A percentile compares a stretch with the other conserved stretches of the same genome.
phyloP scores from a whole-genome alignment of 208 protist species.

The Leptomonas seymouri region DNA sequence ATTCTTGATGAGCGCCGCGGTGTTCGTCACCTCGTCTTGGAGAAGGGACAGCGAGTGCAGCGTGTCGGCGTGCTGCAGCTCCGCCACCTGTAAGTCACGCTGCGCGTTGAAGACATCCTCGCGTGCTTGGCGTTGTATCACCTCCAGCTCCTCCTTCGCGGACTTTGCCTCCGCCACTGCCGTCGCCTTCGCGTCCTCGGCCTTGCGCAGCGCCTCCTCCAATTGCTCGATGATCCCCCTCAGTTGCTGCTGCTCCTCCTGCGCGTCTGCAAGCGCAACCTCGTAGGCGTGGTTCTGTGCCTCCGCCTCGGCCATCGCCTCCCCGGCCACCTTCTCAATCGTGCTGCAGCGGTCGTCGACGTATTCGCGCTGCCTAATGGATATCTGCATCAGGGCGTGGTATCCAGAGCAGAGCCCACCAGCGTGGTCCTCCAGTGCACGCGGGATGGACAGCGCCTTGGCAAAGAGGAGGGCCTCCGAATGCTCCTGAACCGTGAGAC shows the following conservation, averaged over 20 bases:
- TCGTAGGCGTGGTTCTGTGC: constrained; percentile 52
- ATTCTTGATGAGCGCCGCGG: constrained; percentile 33
- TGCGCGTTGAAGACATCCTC: constrained; percentile 55
- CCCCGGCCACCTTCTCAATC: constrained; percentile 54
- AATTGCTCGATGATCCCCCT: constrained; percentile 42
- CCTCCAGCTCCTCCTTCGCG: constrained; percentile 35
- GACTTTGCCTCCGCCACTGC: constrained; percentile 36
- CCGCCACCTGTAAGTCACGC: constrained; percentile 47
- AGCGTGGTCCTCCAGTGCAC: constrained; percentile 39
- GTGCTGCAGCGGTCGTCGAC: constrained; percentile 52
- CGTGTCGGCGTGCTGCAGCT: constrained; percentile 51
- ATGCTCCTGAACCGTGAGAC: constrained; percentile 29
- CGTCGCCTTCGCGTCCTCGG: constrained; percentile 28
- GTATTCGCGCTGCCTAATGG: constrained; percentile 36
- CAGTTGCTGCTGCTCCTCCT: constrained; percentile 64
- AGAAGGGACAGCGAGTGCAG: constrained; percentile 40
- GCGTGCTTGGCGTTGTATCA: constrained; percentile 29
- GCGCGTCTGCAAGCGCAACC: constrained; percentile 49
- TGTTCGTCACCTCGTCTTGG: constrained; percentile 36
- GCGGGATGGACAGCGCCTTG: constrained; percentile 57
- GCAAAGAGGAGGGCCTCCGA: constrained; percentile 50
- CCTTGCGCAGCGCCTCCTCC: constrained; percentile 34
- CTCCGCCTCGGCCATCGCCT: constrained; percentile 70
- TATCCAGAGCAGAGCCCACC: constrained; percentile 33
- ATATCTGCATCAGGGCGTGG: constrained; percentile 32